Conservation (phyloP, 2,329 filamentous ascomycete species). For the Fusarium domesticum region DNA sequence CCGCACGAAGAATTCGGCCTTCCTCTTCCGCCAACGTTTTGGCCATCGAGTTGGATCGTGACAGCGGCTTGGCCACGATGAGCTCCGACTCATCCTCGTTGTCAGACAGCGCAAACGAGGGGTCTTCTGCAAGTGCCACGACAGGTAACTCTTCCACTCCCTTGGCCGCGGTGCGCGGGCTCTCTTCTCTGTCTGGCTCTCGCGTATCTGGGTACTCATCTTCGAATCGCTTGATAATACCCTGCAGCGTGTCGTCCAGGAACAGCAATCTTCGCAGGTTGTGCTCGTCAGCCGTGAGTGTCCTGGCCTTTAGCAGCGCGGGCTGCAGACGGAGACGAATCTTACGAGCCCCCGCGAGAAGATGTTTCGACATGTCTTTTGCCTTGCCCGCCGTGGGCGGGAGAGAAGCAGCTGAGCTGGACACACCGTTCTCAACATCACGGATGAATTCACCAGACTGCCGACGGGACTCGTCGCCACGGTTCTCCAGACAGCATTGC, state of each 20-base stretch:
- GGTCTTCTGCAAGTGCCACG: conserved; percentile 31
- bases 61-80: conserved; percentile 40
- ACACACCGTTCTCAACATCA: conserved; percentile 50
- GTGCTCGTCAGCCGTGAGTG: conserved; percentile 65
- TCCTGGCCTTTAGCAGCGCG: conserved; percentile 71
- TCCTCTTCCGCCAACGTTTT: conserved; percentile 56
- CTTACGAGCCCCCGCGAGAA: conserved; percentile 83
- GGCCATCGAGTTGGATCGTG: conserved; percentile 53
- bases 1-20: conserved; percentile 53
- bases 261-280: conserved; percentile 82
- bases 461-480: conserved; percentile 57
- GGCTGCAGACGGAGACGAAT: conserved; percentile 81
- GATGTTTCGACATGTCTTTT: conserved; percentile 89
- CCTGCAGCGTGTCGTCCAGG: conserved; percentile 81
- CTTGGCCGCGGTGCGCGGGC: conserved; percentile 12
- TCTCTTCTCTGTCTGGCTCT: conserved; percentile 23
- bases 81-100: conserved; percentile 49
- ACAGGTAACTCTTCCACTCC: conserved; percentile 22
- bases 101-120: conserved; percentile 43
- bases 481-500: conserved; percentile 83
- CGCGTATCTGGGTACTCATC: conserved; percentile 93
- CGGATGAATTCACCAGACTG: conserved; percentile 52
- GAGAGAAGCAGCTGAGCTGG: conserved; percentile 41
- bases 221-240: conserved; percentile 93
- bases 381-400: conserved; percentile 56